Evolutionary conservation across 1,284 basidiomycete species (phyloP).

Genomic region (Leccinum subatratum): DNA sequence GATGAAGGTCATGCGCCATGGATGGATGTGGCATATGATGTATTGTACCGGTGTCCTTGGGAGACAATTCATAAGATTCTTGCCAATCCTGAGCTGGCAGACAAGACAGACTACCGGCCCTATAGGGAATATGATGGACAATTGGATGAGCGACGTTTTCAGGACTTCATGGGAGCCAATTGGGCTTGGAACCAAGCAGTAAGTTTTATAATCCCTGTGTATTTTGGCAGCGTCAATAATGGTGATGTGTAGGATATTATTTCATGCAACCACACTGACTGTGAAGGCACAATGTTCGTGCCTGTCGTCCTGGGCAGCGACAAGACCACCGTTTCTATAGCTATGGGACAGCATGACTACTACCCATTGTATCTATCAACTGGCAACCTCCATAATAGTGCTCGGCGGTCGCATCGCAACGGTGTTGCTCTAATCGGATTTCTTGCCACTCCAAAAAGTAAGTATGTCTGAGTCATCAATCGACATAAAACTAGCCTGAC

Average conservation of each 20-base stretch:
- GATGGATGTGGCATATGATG: not conserved
- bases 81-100: not conserved
- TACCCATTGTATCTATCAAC: conserved; percentile 1
- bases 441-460: not conserved
- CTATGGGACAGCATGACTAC: not conserved
- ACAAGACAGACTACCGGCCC: not conserved
- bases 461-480: not conserved
- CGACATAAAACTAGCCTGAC: not conserved
- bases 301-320: not conserved
- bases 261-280: not conserved
- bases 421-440: not conserved
- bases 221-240: not conserved
- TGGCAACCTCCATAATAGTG: not conserved
- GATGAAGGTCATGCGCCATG: not conserved
- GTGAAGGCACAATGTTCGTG: not conserved
- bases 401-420: not conserved
- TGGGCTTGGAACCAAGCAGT: not conserved
- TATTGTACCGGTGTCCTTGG: not conserved
- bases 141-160: not conserved
- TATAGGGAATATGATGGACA: not conserved
- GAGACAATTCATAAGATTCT: not conserved
- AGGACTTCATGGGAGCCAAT: not conserved
- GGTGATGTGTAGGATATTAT: not conserved
- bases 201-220: not conserved
- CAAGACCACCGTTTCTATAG: conserved; percentile 1